These are phyloP conservation scores for Geosiphon pyriformis DNA, from an alignment of 192 early-diverging fungal genomes.

Conservation along the genomic window DNA sequence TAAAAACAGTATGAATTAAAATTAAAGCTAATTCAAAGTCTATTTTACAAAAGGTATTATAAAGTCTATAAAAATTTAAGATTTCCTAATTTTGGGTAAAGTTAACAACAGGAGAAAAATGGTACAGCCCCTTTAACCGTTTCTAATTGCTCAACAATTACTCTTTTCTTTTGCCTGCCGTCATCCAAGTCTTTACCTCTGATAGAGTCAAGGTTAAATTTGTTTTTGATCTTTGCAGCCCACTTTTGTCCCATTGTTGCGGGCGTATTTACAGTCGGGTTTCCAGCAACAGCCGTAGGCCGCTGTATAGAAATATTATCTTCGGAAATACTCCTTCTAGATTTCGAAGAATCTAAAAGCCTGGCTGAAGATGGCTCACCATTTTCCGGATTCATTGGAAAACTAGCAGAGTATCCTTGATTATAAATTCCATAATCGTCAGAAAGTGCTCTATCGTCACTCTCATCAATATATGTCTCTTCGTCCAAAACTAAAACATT, in stretches of 20 bases:
- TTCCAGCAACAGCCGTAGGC: neutral
- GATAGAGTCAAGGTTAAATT: neutral
- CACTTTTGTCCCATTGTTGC: constrained; percentile 1
- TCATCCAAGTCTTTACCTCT: neutral
- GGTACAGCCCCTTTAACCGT: constrained; percentile 14
- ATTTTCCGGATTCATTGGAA: neutral
- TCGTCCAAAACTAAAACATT: constrained; percentile 45
- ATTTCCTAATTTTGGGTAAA: too few species aligned
- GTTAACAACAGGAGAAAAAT: constrained; percentile 21
- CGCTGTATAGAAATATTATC: constrained; percentile 1
- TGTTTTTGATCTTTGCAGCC: constrained; percentile 13
- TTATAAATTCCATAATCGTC: constrained; percentile 1
- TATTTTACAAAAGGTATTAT: too few species aligned
- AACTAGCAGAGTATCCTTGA: neutral
- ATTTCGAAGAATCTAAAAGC: neutral
- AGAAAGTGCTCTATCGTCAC: neutral
- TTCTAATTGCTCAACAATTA: constrained; percentile 14
- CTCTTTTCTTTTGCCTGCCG: neutral
- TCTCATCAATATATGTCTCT: constrained; percentile 34
- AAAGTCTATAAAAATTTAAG: too few species aligned
- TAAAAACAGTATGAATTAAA: too few species aligned
- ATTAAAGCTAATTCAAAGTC: too few species aligned
- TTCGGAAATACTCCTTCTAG: neutral
- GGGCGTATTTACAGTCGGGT: neutral
- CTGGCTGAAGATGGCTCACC: neutral